Percentiles rank a stretch among this genome's conserved stretches.
These are phyloP conservation scores for Petunia hybrid DNA, from an alignment of 305 asterid species.

Conservation along the genomic window DNA sequence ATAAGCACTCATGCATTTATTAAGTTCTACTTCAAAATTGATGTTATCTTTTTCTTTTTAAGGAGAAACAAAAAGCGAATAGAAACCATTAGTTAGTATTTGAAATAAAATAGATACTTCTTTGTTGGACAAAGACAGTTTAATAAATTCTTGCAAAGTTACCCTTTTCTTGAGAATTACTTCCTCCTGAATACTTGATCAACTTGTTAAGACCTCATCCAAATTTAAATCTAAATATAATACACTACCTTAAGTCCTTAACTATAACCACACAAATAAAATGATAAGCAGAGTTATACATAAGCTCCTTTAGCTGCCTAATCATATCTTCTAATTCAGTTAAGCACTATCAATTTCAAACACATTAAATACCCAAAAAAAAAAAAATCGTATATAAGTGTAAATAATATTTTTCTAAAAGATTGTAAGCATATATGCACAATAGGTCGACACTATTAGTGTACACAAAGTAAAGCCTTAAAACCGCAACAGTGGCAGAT, in stretches of 20 bases:
- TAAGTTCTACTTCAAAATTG: neutral
- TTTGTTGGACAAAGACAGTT: neutral
- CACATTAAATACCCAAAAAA: neutral
- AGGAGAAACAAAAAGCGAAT: slow-evolving; percentile 9
- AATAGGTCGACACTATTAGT: too few species aligned
- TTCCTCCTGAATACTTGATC: neutral
- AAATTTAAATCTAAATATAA: neutral
- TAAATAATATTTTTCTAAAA: too few species aligned
- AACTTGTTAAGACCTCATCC: neutral
- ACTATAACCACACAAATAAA: neutral
- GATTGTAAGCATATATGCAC: too few species aligned
- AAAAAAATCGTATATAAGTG: neutral
- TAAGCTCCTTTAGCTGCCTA: neutral
- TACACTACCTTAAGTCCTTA: neutral
- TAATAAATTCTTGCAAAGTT: neutral
- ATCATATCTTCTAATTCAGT: slow-evolving; percentile 8
- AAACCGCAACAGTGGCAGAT: too few species aligned
- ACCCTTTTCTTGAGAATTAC: neutral
- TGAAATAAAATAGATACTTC: neutral
- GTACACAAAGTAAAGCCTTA: too few species aligned
- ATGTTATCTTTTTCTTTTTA: neutral
- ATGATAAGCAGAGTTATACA: neutral
- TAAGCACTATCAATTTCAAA: neutral
- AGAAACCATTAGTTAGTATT: neutral
- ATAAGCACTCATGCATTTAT: neutral